Base-by-base conservation (phyloP, 2,329 filamentous ascomycete genomes). In the Madurella fahalii region DNA sequence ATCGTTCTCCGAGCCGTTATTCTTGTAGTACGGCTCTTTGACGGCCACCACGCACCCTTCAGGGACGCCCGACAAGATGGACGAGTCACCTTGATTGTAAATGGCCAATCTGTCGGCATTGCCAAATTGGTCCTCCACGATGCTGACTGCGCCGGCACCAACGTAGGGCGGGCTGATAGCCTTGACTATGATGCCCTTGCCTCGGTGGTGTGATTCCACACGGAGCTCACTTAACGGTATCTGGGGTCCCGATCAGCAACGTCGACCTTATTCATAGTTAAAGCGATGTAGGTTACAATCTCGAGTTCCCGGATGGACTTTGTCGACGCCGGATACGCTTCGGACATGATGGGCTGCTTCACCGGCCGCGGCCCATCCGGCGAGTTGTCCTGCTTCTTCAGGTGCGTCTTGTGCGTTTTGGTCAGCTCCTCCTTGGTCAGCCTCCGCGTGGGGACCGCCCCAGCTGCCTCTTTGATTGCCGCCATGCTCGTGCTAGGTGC, bases 11-110 rank as follows among this genome's bases (percentile, higher is more conserved):
- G 47, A 48, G 16, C 65, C 66, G 37, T 68, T 67, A 49, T 62
- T 64, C n/a, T 66, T 65, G 60, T 70, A 71, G 37, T 69, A 72
- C 1, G 71, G 70, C 50, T 72, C 70, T 52, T 72, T 72, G 56
- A 72, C 50, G 3, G 69, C 67, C 0, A 71, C 58, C 1, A 70
- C 53, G 5, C 62, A 67, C 0, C 65, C 65, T 45, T 68, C 66
- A 2, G 69, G 69, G 1, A 70, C 62, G 2, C 64, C 63, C 1
- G 66, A 68, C 7, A 71, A 48, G n/a, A 70, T 64, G n/a, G 63
- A 67, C 2, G 67, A 62, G 60, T 65, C 66, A 25, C 62, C 56
- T 32, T 71, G 70, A 61, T 71, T 72, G 63, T 72, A 72, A n/a
- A 72, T 64, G 39, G 65, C 66, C 37, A 73, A 47, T 60, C 71